Conservation (phyloP, 1,284 basidiomycete species). For the Golubevia sp. region DNA sequence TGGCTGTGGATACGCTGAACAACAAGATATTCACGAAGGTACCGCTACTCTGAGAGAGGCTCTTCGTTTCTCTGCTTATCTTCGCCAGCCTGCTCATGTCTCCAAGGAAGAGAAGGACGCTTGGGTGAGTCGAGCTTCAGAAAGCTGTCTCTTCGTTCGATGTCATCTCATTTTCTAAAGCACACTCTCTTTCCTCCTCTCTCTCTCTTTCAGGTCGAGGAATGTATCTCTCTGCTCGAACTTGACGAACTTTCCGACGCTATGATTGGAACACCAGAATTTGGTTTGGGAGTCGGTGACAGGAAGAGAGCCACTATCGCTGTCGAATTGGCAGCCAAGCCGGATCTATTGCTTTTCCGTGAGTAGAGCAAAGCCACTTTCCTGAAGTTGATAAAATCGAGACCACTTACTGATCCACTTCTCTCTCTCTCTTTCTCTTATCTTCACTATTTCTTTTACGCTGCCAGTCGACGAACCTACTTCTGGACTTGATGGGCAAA, state of each 20-base stretch:
- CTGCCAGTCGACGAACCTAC: constrained; percentile 27
- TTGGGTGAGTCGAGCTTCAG: constrained; percentile 57
- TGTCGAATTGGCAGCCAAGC: constrained; percentile 29
- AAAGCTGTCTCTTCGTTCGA: no score
- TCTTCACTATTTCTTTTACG: no score
- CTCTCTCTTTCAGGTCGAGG: constrained; percentile 19
- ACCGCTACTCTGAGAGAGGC: constrained; percentile 73
- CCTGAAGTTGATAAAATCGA: no score
- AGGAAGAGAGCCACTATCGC: constrained; percentile 10
- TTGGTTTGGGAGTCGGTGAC: not conserved
- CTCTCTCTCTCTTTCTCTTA: no score
- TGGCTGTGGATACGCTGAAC: constrained; percentile 72
- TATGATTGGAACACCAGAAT: constrained; percentile 37
- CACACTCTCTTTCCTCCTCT: no score
- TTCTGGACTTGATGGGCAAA: constrained; percentile 26
- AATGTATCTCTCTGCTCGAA: constrained; percentile 53
- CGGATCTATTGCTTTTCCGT: constrained; percentile 27
- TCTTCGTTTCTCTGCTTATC: constrained; percentile 68
- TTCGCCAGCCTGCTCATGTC: constrained; percentile 66
- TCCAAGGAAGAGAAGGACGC: constrained; percentile 66
- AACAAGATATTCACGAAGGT: constrained; percentile 81
- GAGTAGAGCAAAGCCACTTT: no score
- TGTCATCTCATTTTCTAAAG: no score
- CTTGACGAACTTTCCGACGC: constrained; percentile 45
- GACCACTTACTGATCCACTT: no score